phyloP scores from a whole-genome alignment of 2,329 filamentous ascomycete genomes.

The Verticillium isaacii region DNA sequence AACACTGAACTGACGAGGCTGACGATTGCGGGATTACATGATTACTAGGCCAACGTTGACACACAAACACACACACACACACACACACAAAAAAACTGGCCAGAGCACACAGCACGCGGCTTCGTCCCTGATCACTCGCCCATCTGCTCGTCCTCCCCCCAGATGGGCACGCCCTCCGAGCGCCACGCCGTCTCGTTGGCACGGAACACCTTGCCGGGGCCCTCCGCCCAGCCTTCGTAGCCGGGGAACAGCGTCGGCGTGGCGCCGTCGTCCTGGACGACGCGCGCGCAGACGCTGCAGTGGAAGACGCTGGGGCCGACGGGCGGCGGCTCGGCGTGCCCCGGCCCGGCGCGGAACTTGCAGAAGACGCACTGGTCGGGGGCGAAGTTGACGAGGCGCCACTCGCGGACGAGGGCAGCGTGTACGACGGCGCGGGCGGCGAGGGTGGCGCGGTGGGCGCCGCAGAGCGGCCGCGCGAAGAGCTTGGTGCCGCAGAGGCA shows the following conservation, averaged over 20 bases:
- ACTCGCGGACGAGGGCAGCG: slow-evolving; percentile 19
- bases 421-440: slow-evolving; percentile 17
- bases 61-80: no score
- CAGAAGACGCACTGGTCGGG: slow-evolving; percentile 25
- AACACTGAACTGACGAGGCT: no score
- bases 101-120: no score
- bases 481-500: slow-evolving; percentile 32
- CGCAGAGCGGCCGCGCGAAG: slow-evolving; percentile 25
- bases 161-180: neutral
- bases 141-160: neutral
- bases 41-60: no score
- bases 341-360: slow-evolving; percentile 8
- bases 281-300: neutral
- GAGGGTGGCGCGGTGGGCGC: slow-evolving; percentile 25
- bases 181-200: neutral
- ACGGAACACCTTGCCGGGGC: neutral
- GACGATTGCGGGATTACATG: no score
- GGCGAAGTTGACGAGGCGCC: slow-evolving; percentile 17
- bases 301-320: neutral
- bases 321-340: neutral
- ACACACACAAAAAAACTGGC: no score
- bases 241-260: neutral
- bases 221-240: neutral
- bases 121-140: neutral
- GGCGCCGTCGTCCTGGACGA: neutral